Percentiles rank a stretch among this genome's conserved stretches.
phyloP scores from a whole-genome alignment of 148 eudicot genomes.

The Diospyros lotus region DNA sequence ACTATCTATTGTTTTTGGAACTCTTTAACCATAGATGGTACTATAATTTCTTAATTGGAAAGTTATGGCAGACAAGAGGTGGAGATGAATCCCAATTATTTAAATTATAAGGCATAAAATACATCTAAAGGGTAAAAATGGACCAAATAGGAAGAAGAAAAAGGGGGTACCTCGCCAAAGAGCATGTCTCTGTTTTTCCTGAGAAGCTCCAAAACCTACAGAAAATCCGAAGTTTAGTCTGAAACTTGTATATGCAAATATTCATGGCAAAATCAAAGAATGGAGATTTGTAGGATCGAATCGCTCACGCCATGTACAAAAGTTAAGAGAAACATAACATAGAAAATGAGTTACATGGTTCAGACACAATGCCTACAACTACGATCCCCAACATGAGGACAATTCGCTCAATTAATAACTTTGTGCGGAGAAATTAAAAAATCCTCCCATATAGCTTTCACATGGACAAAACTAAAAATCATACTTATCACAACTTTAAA shows the following conservation, averaged over 20 bases:
- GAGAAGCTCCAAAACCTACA: slow-evolving; percentile 85
- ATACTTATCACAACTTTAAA: no score
- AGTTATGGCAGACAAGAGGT: not conserved
- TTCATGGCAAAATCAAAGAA: no score
- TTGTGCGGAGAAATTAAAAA: not conserved
- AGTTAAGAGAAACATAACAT: no score
- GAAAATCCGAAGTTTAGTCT: not conserved
- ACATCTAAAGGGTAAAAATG: not conserved
- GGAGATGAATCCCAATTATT: no score
- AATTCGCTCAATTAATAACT: not conserved
- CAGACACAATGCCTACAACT: no score
- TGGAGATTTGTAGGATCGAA: no score
- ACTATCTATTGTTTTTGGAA: not conserved
- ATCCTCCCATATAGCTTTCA: no score
- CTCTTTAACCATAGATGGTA: not conserved
- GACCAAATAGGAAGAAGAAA: not conserved
- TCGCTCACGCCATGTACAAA: no score
- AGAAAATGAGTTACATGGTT: no score
- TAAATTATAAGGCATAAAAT: no score
- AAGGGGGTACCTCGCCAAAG: slow-evolving; percentile 60
- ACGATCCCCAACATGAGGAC: no score
- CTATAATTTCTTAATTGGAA: not conserved
- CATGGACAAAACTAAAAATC: no score
- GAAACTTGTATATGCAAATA: not conserved
- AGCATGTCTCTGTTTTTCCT: slow-evolving; percentile 89